phyloP scores from a whole-genome alignment of 257 asterid species.

The Anisodus tanguticus region DNA sequence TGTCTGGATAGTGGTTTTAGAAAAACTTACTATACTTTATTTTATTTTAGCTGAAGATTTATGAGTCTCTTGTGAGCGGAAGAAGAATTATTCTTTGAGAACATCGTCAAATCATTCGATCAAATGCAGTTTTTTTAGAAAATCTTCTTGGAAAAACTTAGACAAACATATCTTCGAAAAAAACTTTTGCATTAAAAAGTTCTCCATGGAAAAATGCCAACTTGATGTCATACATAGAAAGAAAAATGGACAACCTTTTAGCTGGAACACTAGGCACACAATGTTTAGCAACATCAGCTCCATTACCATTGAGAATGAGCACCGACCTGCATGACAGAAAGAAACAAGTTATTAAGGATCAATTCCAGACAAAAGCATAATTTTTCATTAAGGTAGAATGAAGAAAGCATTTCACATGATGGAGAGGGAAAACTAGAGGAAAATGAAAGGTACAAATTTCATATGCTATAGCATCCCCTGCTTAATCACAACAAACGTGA shows the following conservation, averaged over 20 bases:
- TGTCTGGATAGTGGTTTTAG: neutral
- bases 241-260: conserved; percentile 51
- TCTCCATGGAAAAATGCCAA: too few species aligned
- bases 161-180: too few species aligned
- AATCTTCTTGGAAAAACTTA: too few species aligned
- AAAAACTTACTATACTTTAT: neutral
- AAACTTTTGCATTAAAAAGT: too few species aligned
- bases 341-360: too few species aligned
- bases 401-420: neutral
- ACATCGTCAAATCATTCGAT: too few species aligned
- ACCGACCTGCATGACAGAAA: conserved; percentile 60
- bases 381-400: neutral
- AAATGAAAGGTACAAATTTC: neutral
- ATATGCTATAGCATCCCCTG: neutral
- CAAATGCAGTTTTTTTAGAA: too few species aligned
- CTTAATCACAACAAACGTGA: neutral
- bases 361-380: neutral
- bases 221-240: too few species aligned
- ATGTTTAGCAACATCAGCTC: conserved; percentile 91
- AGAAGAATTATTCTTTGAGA: neutral
- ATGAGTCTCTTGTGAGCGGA: neutral
- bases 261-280: conserved; percentile 81
- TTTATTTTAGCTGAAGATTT: neutral
- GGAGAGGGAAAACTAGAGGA: neutral
- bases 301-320: conserved; percentile 73